Percentiles rank a stretch among this genome's conserved stretches.
Evolutionary conservation across 1,284 basidiomycete genomes (phyloP).

Genomic region (Phlebopus sp.): DNA sequence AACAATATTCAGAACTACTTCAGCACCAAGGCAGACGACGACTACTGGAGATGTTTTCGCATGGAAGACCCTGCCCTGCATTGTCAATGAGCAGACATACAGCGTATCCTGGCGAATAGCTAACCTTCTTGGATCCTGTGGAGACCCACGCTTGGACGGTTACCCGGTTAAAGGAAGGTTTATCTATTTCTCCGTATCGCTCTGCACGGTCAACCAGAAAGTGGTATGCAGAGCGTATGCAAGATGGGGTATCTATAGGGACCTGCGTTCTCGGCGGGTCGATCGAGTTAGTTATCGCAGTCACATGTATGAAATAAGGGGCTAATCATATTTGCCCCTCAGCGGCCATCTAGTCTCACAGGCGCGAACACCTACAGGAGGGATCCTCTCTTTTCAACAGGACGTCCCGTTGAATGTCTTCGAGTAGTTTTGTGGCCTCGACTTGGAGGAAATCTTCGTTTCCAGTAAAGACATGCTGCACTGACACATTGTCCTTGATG

Average conservation of each 20-base stretch:
- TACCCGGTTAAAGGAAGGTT: slow-evolving; percentile 27
- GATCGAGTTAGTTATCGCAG: slow-evolving; percentile 9
- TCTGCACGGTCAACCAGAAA: slow-evolving; percentile 20
- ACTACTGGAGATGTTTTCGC: slow-evolving; percentile 21
- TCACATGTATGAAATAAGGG: slow-evolving; percentile 33
- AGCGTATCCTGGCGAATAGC: slow-evolving; percentile 1
- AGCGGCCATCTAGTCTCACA: background rate
- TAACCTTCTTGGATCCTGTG: slow-evolving; percentile 35
- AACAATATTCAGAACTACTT: slow-evolving; percentile 21
- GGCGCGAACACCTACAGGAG: slow-evolving; percentile 21
- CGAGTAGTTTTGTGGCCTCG: slow-evolving; percentile 31
- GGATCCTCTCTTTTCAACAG: slow-evolving; percentile 25
- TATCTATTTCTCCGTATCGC: slow-evolving; percentile 20
- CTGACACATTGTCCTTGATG: slow-evolving; percentile 18
- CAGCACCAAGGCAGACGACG: slow-evolving; percentile 25
- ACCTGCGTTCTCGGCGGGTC: slow-evolving; percentile 15
- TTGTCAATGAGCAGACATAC: slow-evolving; percentile 3
- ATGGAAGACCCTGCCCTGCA: slow-evolving; percentile 22
- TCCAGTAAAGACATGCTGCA: slow-evolving; percentile 40
- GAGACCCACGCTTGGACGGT: slow-evolving; percentile 33
- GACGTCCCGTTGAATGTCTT: slow-evolving; percentile 32
- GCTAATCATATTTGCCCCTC: slow-evolving; percentile 13
- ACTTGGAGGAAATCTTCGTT: slow-evolving; percentile 34
- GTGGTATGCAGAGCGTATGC: slow-evolving; percentile 26
- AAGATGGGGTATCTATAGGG: slow-evolving; percentile 26